Evolutionary conservation across 768 basidiomycete genomes (phyloP).

Genomic region (Hypsizygus marmoreus): DNA sequence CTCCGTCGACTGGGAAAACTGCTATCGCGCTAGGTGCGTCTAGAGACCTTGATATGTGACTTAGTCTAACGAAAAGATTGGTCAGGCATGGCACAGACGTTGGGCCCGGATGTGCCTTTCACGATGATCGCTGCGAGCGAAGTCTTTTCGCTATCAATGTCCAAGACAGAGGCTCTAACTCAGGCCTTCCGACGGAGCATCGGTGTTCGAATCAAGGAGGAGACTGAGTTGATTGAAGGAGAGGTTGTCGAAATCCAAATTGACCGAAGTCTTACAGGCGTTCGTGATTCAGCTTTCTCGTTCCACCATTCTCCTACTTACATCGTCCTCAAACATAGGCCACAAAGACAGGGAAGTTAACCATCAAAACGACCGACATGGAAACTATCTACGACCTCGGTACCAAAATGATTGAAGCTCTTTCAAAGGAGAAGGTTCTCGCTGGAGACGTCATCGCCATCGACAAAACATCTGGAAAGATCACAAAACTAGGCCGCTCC

Average conservation of each 20-base stretch:
- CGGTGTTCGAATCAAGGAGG: conserved; percentile 96
- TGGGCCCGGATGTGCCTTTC: conserved; percentile 95
- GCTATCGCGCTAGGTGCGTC: conserved; percentile 91
- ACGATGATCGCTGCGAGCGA: conserved; percentile 98
- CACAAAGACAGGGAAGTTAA: conserved; percentile 96
- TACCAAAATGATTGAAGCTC: conserved; percentile 97
- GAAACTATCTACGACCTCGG: conserved; percentile 99
- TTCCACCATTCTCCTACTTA: conserved; percentile 1
- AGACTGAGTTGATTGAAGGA: conserved; percentile 96
- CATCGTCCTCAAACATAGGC: conserved; percentile 65
- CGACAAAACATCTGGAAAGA: conserved; percentile 96
- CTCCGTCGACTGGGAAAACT: conserved; percentile 96
- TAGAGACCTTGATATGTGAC: conserved; percentile 2
- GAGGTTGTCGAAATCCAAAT: conserved; percentile 99
- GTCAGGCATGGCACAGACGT: conserved; percentile 95
- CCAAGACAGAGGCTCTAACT: conserved; percentile 96
- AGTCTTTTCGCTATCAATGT: conserved; percentile 98
- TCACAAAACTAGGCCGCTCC: conserved; percentile 93
- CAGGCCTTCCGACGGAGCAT: conserved; percentile 96
- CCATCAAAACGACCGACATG: conserved; percentile 99
- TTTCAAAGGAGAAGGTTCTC: conserved; percentile 96
- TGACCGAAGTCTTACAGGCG: conserved; percentile 94
- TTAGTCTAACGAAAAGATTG: no score
- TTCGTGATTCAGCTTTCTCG: conserved; percentile 35
- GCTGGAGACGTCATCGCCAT: conserved; percentile 95